Evolutionary conservation across 768 basidiomycete genomes (phyloP).

Genomic region (Mycena vulgaris): DNA sequence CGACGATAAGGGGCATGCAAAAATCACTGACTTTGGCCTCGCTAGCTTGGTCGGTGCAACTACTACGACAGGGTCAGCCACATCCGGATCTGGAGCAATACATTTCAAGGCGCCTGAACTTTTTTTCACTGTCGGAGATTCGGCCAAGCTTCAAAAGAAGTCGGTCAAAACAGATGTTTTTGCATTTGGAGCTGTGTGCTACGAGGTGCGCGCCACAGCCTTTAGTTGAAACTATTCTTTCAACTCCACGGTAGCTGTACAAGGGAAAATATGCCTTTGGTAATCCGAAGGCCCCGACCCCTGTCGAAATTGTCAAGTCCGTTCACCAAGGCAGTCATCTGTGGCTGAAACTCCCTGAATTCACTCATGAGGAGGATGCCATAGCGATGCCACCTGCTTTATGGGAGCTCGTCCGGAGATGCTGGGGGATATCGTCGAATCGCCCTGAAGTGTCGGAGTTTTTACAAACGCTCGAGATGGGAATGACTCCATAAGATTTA

Average conservation of each 20-base stretch:
- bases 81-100: not conserved
- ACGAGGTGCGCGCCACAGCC: not conserved
- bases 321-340: not conserved
- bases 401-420: not conserved
- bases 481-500: not conserved
- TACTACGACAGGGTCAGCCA: not conserved
- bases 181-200: conserved; percentile 18
- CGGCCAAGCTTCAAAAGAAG: not conserved
- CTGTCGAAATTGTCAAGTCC: too few relatives aligned
- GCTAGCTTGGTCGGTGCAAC: not conserved
- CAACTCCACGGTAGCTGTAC: not conserved
- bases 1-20: conserved; percentile 1
- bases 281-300: not conserved
- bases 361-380: not conserved
- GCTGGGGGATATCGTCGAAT: not conserved
- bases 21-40: conserved; percentile 6
- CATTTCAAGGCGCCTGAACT: conserved; percentile 1
- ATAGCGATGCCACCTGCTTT: not conserved
- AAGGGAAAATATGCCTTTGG: not conserved
- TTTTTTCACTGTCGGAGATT: not conserved
- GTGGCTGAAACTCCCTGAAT: not conserved
- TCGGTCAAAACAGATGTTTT: not conserved
- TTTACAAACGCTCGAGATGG: not conserved
- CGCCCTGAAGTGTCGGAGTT: not conserved
- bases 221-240: not conserved